Conservation (phyloP, 257 asterid genomes). For the Solanum commersonii region DNA sequence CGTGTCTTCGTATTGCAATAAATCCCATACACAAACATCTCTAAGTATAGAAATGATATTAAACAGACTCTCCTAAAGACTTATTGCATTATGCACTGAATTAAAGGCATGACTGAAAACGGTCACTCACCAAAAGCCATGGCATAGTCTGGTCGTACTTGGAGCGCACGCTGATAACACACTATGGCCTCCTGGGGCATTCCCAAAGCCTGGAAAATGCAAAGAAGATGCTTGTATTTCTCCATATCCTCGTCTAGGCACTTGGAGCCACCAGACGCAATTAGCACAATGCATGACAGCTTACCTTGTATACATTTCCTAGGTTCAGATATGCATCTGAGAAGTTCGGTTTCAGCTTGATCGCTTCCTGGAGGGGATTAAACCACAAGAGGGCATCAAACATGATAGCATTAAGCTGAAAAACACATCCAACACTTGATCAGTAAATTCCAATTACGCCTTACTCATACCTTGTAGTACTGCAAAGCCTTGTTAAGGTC, state of each 20-base stretch:
- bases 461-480: slow-evolving; percentile 68
- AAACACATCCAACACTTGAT: slow-evolving; percentile 5
- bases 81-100: background rate
- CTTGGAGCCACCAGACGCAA: slow-evolving; percentile 39
- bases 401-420: background rate
- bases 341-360: slow-evolving; percentile 90
- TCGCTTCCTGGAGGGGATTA: slow-evolving; percentile 66
- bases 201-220: slow-evolving; percentile 84
- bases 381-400: background rate
- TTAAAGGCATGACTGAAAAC: background rate
- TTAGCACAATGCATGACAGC: slow-evolving; percentile 34
- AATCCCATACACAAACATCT: background rate
- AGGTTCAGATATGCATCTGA: slow-evolving; percentile 85
- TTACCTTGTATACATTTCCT: slow-evolving; percentile 98
- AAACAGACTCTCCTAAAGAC: background rate
- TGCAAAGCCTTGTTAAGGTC: slow-evolving; percentile 90
- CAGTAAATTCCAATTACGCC: background rate
- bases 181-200: slow-evolving; percentile 89
- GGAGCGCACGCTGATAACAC: slow-evolving; percentile 89
- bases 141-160: slow-evolving; percentile 83
- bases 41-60: background rate
- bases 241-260: slow-evolving; percentile 38
- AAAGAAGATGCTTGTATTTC: slow-evolving; percentile 45
- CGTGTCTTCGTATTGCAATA: background rate
- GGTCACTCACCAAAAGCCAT: slow-evolving; percentile 83